Percentiles rank a stretch among this genome's conserved stretches.
Conservation (phyloP, 768 basidiomycete genomes). For the Astraeus odoratus region DNA sequence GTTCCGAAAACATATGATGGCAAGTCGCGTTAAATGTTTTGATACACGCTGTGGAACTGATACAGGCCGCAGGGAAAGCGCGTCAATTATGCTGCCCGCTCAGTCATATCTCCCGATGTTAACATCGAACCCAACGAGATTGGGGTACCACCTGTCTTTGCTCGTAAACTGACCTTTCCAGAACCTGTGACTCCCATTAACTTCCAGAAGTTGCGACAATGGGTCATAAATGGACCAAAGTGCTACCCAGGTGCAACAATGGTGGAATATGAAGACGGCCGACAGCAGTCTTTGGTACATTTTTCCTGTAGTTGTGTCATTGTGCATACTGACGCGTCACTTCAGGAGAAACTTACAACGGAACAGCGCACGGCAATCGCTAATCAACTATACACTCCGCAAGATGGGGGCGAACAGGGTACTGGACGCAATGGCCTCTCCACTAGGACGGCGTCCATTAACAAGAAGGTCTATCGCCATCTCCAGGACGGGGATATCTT, state of each 20-base stretch:
- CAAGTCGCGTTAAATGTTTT: conserved; percentile 27
- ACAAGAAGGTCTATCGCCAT: conserved; percentile 98
- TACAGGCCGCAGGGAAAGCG: conserved; percentile 75
- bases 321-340: conserved; percentile 3
- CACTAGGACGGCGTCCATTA: conserved; percentile 73
- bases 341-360: conserved; percentile 73
- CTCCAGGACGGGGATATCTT: conserved; percentile 91
- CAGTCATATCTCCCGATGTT: conserved; percentile 99
- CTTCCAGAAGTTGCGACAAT: conserved; percentile 78
- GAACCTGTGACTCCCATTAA: conserved; percentile 94
- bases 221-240: conserved; percentile 86
- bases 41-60: conserved; percentile 1
- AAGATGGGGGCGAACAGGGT: conserved; percentile 49
- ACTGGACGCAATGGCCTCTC: conserved; percentile 48
- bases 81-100: conserved; percentile 98
- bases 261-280: conserved; percentile 94
- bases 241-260: conserved; percentile 89
- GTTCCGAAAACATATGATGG: conserved; percentile 99
- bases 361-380: conserved; percentile 95
- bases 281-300: conserved; percentile 70
- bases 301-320: neutral
- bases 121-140: conserved; percentile 99
- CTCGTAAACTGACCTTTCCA: conserved; percentile 92
- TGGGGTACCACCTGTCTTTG: conserved; percentile 96
- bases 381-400: conserved; percentile 90